Base-by-base conservation (phyloP, 2,329 filamentous ascomycete species). In the Pseudopithomyces maydicus region DNA sequence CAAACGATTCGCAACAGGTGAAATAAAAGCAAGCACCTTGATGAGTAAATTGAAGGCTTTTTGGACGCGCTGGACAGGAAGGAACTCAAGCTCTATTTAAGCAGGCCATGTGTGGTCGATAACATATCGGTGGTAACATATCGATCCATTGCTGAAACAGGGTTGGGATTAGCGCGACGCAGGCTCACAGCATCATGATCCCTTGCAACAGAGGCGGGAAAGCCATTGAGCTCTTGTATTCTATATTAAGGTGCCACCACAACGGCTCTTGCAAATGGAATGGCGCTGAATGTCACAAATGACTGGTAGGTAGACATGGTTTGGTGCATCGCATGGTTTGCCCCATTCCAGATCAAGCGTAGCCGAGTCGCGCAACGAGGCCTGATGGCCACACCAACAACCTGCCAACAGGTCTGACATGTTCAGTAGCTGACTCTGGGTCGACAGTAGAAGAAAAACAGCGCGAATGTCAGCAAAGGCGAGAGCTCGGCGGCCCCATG, bases 81-180 rank as follows among this genome's bases (percentile, higher is more conserved):
- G 19, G 19, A 7, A 10, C 2, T 29, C 32, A 11, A 38, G 38
- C 12, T 10, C 20, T 23, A 41, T n/a, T 20, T 43, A 45, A 36
- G 19, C 19, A 19, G 15, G 22, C 20, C 22, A 23, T 15, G 33
- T 15, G 5, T 15, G 23, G 29, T 45, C 48, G 56, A 55, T 55
- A 55, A 52, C 47, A 52, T 55, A 58, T 58, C 56, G 39, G 11
- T 22, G 38, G 15, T 50, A 51, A 52, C 53, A 41, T 19, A 38
- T 33, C 49, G 39, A 36, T 39, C 1, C 26, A 32, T 19, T 17
- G 17, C 17, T 55, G 39, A 51, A 50, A 50, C 47, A 47, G n/a
- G 29, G 29, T 35, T 17, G 29, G 17, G 20, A 38, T 23, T 8
- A 20, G 17, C 47, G 47, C 22, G 47, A 39, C 47, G 35, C 47